These are phyloP conservation scores for Diaporthe vaccinii DNA, from an alignment of 2,329 filamentous ascomycete species.

Conservation along the genomic window DNA sequence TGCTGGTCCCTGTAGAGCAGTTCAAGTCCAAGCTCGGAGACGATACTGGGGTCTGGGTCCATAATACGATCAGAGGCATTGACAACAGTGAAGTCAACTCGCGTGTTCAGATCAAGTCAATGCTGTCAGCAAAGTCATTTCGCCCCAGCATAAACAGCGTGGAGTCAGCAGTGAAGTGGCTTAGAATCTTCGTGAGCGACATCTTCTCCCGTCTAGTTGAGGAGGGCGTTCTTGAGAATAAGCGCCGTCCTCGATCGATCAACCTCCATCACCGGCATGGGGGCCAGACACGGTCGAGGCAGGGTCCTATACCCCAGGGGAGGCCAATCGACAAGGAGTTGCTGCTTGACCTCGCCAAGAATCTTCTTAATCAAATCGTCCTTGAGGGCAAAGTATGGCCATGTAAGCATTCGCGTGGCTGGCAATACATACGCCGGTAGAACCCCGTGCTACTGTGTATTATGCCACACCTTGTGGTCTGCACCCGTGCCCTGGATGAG, in stretches of 20 bases:
- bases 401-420: slow-evolving; percentile 59
- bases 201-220: slow-evolving; percentile 92
- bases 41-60: slow-evolving; percentile 88
- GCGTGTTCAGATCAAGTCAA: slow-evolving; percentile 94
- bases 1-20: slow-evolving; percentile 79
- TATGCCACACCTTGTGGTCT: not conserved
- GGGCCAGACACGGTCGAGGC: slow-evolving; percentile 80
- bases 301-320: slow-evolving; percentile 82
- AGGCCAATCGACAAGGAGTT: slow-evolving; percentile 78
- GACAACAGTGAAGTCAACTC: slow-evolving; percentile 91
- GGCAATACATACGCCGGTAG: not conserved
- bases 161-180: slow-evolving; percentile 86
- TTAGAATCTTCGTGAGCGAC: slow-evolving; percentile 91
- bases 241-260: slow-evolving; percentile 86
- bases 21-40: slow-evolving; percentile 84
- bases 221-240: slow-evolving; percentile 90
- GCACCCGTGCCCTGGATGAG: not conserved
- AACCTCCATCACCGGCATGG: slow-evolving; percentile 86
- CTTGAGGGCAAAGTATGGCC: slow-evolving; percentile 88
- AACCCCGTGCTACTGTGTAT: not conserved
- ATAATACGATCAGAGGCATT: slow-evolving; percentile 86
- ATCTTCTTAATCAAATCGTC: slow-evolving; percentile 81
- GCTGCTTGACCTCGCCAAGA: slow-evolving; percentile 82
- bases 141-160: slow-evolving; percentile 82
- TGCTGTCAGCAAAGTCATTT: slow-evolving; percentile 97